Percentiles rank a stretch among this genome's conserved stretches.
Conservation (phyloP, 306 rosid species). For the Castanea mollissima region DNA sequence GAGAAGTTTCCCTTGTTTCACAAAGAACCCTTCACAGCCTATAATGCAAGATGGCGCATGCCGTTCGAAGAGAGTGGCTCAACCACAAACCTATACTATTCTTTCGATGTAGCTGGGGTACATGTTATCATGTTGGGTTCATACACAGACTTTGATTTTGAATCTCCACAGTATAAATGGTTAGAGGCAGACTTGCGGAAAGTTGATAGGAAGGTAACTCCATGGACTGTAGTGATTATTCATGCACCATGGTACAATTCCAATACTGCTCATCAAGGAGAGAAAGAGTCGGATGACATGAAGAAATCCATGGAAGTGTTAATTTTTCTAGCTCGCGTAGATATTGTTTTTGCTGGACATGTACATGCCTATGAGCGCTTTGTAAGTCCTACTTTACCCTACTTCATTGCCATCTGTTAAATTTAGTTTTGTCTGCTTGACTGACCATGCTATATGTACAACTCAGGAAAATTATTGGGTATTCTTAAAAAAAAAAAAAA, state of each 20-base stretch:
- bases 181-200: slow-evolving; percentile 48
- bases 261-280: slow-evolving; percentile 71
- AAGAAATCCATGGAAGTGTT: slow-evolving; percentile 65
- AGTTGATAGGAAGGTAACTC: slow-evolving; percentile 51
- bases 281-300: slow-evolving; percentile 54
- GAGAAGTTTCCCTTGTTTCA: slow-evolving; percentile 51
- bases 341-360: slow-evolving; percentile 75
- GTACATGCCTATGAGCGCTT: slow-evolving; percentile 91
- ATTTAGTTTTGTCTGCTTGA: not conserved
- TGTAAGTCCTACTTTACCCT: slow-evolving; percentile 38
- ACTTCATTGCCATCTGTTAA: not conserved
- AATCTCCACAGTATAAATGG: slow-evolving; percentile 69
- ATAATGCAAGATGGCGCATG: slow-evolving; percentile 83
- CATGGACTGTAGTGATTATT: slow-evolving; percentile 58
- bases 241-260: slow-evolving; percentile 96
- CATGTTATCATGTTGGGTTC: slow-evolving; percentile 90
- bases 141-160: slow-evolving; percentile 46
- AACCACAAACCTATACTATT: slow-evolving; percentile 72
- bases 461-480: too few relatives aligned
- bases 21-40: slow-evolving; percentile 51
- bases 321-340: slow-evolving; percentile 63
- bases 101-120: slow-evolving; percentile 68
- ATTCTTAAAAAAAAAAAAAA: too few relatives aligned
- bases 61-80: slow-evolving; percentile 69
- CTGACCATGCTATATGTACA: not conserved